Percentiles rank a stretch among this genome's conserved stretches.
Conservation (phyloP, 2,329 filamentous ascomycete species). For the Pseudogymnoascus sp. region DNA sequence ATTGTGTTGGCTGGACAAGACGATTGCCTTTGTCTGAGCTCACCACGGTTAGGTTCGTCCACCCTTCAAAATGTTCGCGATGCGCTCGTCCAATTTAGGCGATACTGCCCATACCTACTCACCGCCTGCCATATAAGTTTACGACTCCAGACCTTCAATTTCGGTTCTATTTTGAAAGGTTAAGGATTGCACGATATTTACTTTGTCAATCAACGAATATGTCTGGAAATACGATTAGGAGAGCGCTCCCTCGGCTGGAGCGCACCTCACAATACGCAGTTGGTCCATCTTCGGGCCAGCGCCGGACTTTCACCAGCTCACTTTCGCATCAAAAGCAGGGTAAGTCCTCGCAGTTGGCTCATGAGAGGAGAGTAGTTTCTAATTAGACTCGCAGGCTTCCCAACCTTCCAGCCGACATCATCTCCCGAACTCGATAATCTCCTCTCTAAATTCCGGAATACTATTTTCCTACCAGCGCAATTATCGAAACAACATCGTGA, state of each 20-base stretch:
- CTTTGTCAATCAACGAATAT: conserved; percentile 5
- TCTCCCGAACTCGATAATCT: conserved; percentile 44
- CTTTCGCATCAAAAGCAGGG: conserved; percentile 21
- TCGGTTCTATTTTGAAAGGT: not conserved
- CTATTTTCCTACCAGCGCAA: conserved; percentile 53
- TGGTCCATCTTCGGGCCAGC: conserved; percentile 9
- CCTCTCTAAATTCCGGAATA: conserved; percentile 45
- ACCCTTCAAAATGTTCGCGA: conserved; percentile 7
- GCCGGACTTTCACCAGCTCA: conserved; percentile 26
- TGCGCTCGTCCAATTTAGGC: not conserved
- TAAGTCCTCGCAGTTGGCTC: conserved; percentile 14
- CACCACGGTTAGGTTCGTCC: conserved; percentile 1
- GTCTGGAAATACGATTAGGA: conserved; percentile 4
- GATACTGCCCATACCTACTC: not conserved
- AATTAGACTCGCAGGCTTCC: conserved; percentile 17
- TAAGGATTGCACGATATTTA: not conserved
- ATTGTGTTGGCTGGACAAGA: conserved; percentile 18
- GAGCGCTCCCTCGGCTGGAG: conserved; percentile 3
- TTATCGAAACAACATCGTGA: conserved; percentile 45
- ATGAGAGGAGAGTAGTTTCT: not conserved
- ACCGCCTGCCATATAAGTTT: conserved; percentile 10
- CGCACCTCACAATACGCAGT: not conserved
- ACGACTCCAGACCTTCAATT: conserved; percentile 4
- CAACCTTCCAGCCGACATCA: conserved; percentile 40
- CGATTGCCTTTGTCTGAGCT: conserved; percentile 6